phyloP scores from a whole-genome alignment of 371 early-diverging fungal genomes.

The Actinomucor elegans region DNA sequence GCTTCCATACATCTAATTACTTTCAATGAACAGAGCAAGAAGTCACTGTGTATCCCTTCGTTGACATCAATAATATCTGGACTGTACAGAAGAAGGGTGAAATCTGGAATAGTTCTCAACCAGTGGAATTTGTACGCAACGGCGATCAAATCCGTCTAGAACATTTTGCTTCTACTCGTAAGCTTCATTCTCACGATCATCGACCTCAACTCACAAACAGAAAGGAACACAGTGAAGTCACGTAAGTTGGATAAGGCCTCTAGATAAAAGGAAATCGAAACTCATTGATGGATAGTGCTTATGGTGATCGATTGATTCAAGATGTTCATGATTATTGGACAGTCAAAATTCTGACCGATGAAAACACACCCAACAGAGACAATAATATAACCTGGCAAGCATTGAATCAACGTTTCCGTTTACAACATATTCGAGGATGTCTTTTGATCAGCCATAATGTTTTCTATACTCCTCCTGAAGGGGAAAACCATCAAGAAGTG shows the following conservation, averaged over 20 bases:
- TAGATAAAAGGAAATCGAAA: not conserved
- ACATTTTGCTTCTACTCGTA: constrained; percentile 70
- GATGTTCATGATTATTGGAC: constrained; percentile 36
- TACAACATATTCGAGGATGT: constrained; percentile 62
- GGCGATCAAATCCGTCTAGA: constrained; percentile 74
- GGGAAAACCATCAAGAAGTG: constrained; percentile 86
- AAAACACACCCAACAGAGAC: constrained; percentile 23
- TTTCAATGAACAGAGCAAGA: constrained; percentile 94
- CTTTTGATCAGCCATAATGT: constrained; percentile 28
- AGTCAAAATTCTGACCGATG: constrained; percentile 17
- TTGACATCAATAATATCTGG: constrained; percentile 90
- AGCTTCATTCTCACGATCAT: constrained; percentile 87
- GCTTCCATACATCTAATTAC: too few species aligned
- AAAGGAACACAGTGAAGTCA: constrained; percentile 37
- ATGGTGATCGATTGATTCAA: constrained; percentile 25
- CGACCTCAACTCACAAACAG: constrained; percentile 38
- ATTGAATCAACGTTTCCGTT: constrained; percentile 54
- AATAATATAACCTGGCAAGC: constrained; percentile 11
- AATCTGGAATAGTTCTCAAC: constrained; percentile 32
- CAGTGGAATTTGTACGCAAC: constrained; percentile 52
- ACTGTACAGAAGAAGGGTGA: constrained; percentile 48
- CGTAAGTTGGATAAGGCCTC: constrained; percentile 19
- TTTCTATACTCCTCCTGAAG: constrained; percentile 12
- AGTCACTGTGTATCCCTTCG: constrained; percentile 88
- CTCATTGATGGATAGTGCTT: constrained; percentile 16